Evolutionary conservation across 2,329 filamentous ascomycete genomes (phyloP).

Genomic region (Diaporthe citriasiana): DNA sequence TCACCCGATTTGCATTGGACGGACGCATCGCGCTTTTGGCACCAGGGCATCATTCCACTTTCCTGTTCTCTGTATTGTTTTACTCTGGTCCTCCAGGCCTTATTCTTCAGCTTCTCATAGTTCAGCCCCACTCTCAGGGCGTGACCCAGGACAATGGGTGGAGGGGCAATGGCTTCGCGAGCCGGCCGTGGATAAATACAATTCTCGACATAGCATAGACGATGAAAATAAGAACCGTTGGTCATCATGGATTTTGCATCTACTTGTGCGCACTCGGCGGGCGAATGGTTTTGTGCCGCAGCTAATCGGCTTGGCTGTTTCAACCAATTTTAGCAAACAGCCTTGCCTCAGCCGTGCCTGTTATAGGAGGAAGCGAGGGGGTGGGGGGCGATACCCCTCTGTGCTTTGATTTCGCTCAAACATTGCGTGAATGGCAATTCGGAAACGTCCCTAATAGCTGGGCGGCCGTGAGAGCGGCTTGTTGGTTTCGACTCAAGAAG

Average conservation of each 20-base stretch:
- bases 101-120: neutral
- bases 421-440: neutral
- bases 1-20: neutral
- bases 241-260: neutral
- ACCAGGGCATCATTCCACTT: neutral
- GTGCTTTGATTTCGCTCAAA: neutral
- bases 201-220: slow-evolving; percentile 19
- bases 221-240: neutral
- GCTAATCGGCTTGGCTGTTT: slow-evolving; percentile 22
- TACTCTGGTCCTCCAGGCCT: neutral
- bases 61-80: slow-evolving; percentile 5
- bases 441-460: neutral
- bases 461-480: neutral
- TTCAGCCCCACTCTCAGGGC: neutral
- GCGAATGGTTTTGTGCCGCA: neutral
- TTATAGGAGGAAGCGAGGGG: neutral
- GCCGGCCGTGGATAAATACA: slow-evolving; percentile 1
- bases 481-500: neutral
- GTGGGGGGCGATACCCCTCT: neutral
- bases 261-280: neutral
- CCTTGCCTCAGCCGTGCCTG: slow-evolving; percentile 10
- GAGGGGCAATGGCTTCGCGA: slow-evolving; percentile 1
- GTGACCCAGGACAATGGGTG: neutral
- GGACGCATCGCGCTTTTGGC: slow-evolving; percentile 14
- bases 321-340: slow-evolving; percentile 21